Evolutionary conservation across 768 basidiomycete species (phyloP).

Genomic region (Infundibulicybe gibba): DNA sequence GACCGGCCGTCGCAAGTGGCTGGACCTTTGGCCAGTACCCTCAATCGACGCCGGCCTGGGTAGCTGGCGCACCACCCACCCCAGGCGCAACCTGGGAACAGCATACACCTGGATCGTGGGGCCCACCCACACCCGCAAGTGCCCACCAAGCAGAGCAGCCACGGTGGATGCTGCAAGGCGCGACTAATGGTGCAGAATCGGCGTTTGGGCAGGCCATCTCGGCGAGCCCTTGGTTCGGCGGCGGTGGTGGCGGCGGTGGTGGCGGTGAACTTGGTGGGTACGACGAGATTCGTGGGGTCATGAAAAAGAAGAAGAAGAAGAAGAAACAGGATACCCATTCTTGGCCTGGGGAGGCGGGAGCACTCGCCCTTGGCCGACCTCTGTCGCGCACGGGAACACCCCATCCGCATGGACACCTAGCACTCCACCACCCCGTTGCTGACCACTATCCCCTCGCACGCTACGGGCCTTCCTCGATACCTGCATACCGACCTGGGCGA

Average conservation of each 20-base stretch:
- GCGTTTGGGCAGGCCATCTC: slow-evolving; percentile 16
- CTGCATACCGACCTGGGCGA: no score
- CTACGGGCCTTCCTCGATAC: slow-evolving; percentile 2
- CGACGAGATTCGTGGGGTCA: slow-evolving; percentile 3
- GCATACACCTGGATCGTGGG: slow-evolving; percentile 14
- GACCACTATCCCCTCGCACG: slow-evolving; percentile 6
- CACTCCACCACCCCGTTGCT: slow-evolving; percentile 6
- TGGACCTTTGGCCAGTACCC: slow-evolving; percentile 12
- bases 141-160: neutral
- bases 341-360: neutral
- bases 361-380: neutral
- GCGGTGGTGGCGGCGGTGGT: slow-evolving; percentile 10
- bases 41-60: slow-evolving; percentile 12
- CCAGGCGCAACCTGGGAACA: slow-evolving; percentile 15
- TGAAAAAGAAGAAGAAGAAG: slow-evolving; percentile 9
- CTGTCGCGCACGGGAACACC: neutral
- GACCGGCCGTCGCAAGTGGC: slow-evolving; percentile 2
- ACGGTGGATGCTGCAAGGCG: neutral
- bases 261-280: slow-evolving; percentile 7
- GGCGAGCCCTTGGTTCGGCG: slow-evolving; percentile 14
- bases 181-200: slow-evolving; percentile 3
- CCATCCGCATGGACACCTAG: neutral
- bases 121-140: slow-evolving; percentile 10
- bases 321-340: slow-evolving; percentile 6
- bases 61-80: slow-evolving; percentile 13